Base-by-base conservation (phyloP, 257 asterid genomes). In the Handroanthus guayacan region DNA sequence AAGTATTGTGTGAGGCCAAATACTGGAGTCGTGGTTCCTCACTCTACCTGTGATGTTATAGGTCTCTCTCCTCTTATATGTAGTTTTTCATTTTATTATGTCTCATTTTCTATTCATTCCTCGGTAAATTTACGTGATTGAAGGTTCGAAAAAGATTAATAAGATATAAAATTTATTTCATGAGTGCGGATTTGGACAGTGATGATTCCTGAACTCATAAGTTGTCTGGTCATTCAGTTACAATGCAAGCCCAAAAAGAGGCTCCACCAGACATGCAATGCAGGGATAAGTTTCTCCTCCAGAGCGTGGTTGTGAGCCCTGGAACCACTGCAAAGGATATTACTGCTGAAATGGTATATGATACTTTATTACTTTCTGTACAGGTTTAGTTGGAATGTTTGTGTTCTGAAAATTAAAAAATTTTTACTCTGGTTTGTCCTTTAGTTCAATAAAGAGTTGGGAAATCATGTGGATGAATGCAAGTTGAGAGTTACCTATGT, bases 161-260 rank as follows among this genome's bases (percentile, higher is more conserved):
- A 38, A 71, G 58, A n/a, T 16, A 38, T 45, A 10, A 43, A 5
- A 38, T 16, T 16, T 14, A 47, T 55, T 37, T 56, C 25, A 16
- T 69, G 56, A 54, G 68, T 71, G 13, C 65, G 52, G 41, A 13
- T n/a, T 38, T 64, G 20, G 55, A 31, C n/a, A 8, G n/a, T 61
- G 25, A 5, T 64, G 17, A 65, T 69, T 57, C 16, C 78, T 84
- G 77, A 81, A 52, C 64, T 74, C 67, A 36, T 69, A 51, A 57
- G 44, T 75, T 62, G 67, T 73, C 73, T 79, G 54, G 55, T 81
- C 75, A 38, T 80, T 82, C 84, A 95, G 99, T 95, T 71, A 95
- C 98, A 31, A 95, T 95, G 99, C 99, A 95, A 91, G 98, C 97
- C 34, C 99, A 95, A 72, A 95, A 92, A 85, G 99, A 95, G 82